A percentile compares a stretch with the other conserved stretches of the same genome.
Evolutionary conservation across 495 filamentous ascomycete genomes (phyloP).

Genomic region (Cercophora newfieldiana): DNA sequence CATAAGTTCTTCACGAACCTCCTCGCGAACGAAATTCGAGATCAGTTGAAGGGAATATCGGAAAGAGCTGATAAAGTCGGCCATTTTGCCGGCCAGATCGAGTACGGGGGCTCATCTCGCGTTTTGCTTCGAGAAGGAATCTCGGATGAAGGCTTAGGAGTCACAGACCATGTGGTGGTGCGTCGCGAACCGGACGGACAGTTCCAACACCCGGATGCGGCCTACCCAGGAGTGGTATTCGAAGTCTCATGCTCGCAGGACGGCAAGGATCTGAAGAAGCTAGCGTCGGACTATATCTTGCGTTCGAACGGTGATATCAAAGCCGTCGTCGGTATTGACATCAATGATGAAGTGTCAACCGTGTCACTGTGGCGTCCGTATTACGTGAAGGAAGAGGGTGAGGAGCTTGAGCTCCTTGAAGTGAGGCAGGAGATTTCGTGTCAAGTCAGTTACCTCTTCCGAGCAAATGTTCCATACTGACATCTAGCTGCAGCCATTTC

Average conservation of each 20-base stretch:
- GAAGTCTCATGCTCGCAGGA: slow-evolving; percentile 15
- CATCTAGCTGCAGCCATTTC: slow-evolving; percentile 14
- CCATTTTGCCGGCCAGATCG: neutral
- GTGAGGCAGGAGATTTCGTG: neutral
- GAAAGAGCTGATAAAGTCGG: neutral
- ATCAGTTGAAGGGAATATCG: slow-evolving; percentile 7
- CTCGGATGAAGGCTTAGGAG: neutral
- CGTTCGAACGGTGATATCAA: slow-evolving; percentile 14
- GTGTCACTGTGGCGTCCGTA: slow-evolving; percentile 16
- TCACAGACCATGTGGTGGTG: slow-evolving; percentile 5
- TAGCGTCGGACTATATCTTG: slow-evolving; percentile 11
- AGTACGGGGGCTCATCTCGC: slow-evolving; percentile 8
- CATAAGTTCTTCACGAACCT: slow-evolving; percentile 12
- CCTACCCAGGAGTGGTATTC: slow-evolving; percentile 13
- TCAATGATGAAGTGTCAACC: slow-evolving; percentile 14
- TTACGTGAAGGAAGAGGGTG: slow-evolving; percentile 9
- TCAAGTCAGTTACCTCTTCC: neutral
- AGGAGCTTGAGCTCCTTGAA: slow-evolving; percentile 15
- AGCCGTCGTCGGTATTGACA: slow-evolving; percentile 12
- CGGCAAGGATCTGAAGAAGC: slow-evolving; percentile 16
- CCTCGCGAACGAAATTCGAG: slow-evolving; percentile 5
- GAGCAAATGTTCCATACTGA: slow-evolving; percentile 7
- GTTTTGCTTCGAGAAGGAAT: slow-evolving; percentile 7
- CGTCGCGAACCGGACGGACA: slow-evolving; percentile 15
- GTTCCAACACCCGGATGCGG: slow-evolving; percentile 9